Evolutionary conservation across 495 filamentous ascomycete genomes (phyloP), one percentile per base, ranked within the genome.

Genomic region (Pseudomonodictys pantanalensis): DNA sequence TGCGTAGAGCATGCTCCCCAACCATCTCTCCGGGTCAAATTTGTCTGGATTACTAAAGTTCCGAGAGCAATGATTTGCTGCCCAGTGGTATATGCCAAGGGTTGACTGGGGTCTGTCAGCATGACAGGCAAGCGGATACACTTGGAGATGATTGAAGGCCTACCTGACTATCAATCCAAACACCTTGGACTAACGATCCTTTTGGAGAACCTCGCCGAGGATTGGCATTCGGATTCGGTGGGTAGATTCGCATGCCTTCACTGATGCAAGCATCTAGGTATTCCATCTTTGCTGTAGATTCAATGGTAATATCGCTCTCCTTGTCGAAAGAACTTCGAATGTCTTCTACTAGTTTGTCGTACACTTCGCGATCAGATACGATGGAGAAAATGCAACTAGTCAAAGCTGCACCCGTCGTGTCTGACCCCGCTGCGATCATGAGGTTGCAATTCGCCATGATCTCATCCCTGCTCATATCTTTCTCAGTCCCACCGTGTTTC

Each of bases 181-280:
- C 32, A 15, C 32, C 32, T 35, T 35, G 32, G 15, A 35, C 25
- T 22, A 42, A 10, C n/a, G 11, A 20, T 23, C 22, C 8, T 26
- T 49, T 7, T 49, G 22, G 44, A n/a, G 32, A 22, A 9, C 11
- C 22, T n/a, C 11, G 3, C n/a, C 45, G 32, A 35, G 32, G 32
- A 35, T 35, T 35, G 32, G 20, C 3, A 26, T 8, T 76, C 20
- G 75, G 73, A 0, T 77, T 74, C 1, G 79, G 75, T 0, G 79
- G 79, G 46, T 77, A 76, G 12, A 82, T 63, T 7, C 80, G 75
- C 25, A 80, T 67, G 0, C 76, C 75, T 65, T 83, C 80, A 6
- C 73, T 73, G 3, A 82, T 71, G 44, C 73, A 77, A 2, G 73
- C 76, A 3, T 64, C 61, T 2, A 77, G 55, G 41, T 75, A 78